Base-by-base conservation (phyloP, 192 early-diverging fungal species). In the Coemansia asiatica region DNA sequence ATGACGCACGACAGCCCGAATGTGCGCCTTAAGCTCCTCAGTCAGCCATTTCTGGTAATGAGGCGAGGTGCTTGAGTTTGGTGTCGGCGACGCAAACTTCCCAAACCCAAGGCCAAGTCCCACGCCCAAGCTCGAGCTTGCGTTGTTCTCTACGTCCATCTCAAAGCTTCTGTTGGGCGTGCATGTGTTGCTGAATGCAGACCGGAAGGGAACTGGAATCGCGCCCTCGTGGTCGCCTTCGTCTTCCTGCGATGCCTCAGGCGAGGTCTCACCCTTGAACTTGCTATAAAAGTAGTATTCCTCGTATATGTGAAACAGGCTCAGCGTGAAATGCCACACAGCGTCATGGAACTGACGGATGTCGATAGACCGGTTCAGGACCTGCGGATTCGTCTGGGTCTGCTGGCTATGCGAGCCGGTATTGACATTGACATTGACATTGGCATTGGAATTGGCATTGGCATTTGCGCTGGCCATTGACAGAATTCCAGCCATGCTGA, bases 241-340 rank as follows among this genome's bases (percentile, higher is more conserved):
- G 49, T 68, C 69, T 2, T 23, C 8, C 57, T 68, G 70, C 16
- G 67, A 57, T 36, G 56, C 46, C 22, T 78, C 69, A 6, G 75
- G 75, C 46, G 75, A 61, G 6, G 60, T 63, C 33, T 70, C 76
- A 46, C 66, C 64, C 35, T 56, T 63, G 64, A 63, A 79, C 65
- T 79, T 74, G 57, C 47, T 70, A 71, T 74, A 79, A 47, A 74
- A 79, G 61, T 79, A 79, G 51, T 65, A 71, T 60, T 79, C 76
- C 57, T 79, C 76, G 65, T 74, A 79, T 40, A 79, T 74, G 38
- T 79, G 71, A 64, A 67, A 79, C 26, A 74, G 71, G 46, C 76
- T 74, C 53, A 79, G 63, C 49, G 76, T 79, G 51, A 71, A 79
- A 54, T 79, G 76, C 76, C 76, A 79, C 44, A 79, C 51, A 8